Evolutionary conservation across 2,329 filamentous ascomycete genomes (phyloP).

Genomic region (Westerdykella aurantiaca): DNA sequence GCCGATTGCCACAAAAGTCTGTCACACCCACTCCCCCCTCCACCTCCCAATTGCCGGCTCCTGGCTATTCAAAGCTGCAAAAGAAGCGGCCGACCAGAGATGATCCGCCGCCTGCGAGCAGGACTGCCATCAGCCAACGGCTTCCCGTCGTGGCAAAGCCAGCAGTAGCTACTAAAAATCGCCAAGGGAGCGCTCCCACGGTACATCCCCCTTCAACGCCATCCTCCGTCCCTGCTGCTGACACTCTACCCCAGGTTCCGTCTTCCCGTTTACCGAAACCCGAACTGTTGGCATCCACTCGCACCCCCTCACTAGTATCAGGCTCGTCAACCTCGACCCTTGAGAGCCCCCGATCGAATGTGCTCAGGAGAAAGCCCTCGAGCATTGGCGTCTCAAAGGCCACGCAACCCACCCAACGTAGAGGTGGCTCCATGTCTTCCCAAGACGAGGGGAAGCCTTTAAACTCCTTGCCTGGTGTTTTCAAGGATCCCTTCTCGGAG

Average conservation of each 20-base stretch:
- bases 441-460: conserved; percentile 25
- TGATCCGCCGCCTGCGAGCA: conserved; percentile 19
- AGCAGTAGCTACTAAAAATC: conserved; percentile 13
- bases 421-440: conserved; percentile 30
- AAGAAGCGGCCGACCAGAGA: conserved; percentile 32
- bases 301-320: conserved; percentile 46
- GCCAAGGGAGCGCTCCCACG: conserved; percentile 19
- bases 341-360: conserved; percentile 42
- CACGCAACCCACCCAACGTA: conserved; percentile 27
- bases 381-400: conserved; percentile 32
- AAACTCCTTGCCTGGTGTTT: conserved; percentile 27
- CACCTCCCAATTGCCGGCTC: conserved; percentile 21
- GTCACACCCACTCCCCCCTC: conserved; percentile 27
- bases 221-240: conserved; percentile 15
- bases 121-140: conserved; percentile 15
- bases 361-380: conserved; percentile 43
- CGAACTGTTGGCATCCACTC: conserved; percentile 30
- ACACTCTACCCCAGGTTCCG: conserved; percentile 18
- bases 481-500: conserved; percentile 38
- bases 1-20: conserved; percentile 34
- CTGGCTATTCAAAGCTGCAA: conserved; percentile 30
- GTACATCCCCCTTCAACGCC: conserved; percentile 16
- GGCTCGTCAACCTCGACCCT: conserved; percentile 44
- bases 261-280: conserved; percentile 33
- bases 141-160: conserved; percentile 11